Conservation (phyloP, 2,329 filamentous ascomycete genomes). For the Trichoderma atroviride region DNA sequence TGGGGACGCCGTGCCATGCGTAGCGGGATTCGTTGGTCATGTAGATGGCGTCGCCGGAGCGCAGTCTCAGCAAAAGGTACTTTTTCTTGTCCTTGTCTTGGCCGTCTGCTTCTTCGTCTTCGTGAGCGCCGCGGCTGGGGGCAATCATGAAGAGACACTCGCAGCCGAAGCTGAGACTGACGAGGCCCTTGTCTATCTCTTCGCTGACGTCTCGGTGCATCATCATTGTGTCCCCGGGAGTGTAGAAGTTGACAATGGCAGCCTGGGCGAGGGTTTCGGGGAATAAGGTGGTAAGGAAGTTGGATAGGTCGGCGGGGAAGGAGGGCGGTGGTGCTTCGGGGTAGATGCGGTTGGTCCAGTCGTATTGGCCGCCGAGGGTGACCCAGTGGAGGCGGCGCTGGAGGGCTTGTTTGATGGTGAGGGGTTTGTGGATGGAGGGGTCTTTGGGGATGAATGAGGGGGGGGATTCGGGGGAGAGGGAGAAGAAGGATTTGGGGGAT, state of each 20-base stretch:
- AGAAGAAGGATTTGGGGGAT: slow-evolving; percentile 62
- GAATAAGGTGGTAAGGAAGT: slow-evolving; percentile 70
- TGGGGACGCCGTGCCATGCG: slow-evolving; percentile 95
- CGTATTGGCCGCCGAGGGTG: slow-evolving; percentile 92
- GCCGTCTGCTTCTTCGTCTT: slow-evolving; percentile 28
- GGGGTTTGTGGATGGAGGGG: slow-evolving; percentile 70
- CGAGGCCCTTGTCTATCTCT: slow-evolving; percentile 72
- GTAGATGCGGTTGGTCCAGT: slow-evolving; percentile 89
- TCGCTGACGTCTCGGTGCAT: slow-evolving; percentile 95
- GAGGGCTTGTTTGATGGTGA: slow-evolving; percentile 70
- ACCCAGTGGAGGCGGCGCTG: slow-evolving; percentile 87
- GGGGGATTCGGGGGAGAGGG: slow-evolving; percentile 50
- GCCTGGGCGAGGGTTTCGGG: slow-evolving; percentile 79
- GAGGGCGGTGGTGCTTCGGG: slow-evolving; percentile 66
- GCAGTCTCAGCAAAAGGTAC: slow-evolving; percentile 66
- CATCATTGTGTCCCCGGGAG: slow-evolving; percentile 85
- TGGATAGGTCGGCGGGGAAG: slow-evolving; percentile 75
- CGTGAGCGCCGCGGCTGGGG: slow-evolving; percentile 47
- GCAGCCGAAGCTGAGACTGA: slow-evolving; percentile 87
- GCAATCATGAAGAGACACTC: slow-evolving; percentile 87
- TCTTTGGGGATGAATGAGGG: slow-evolving; percentile 70
- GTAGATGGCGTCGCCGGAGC: slow-evolving; percentile 86
- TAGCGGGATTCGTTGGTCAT: slow-evolving; percentile 83
- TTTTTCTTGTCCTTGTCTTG: slow-evolving; percentile 43
- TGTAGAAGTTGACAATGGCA: slow-evolving; percentile 93